Evolutionary conservation across 1,284 basidiomycete genomes (phyloP).

Genomic region (Pseudozyma hubeiensis): DNA sequence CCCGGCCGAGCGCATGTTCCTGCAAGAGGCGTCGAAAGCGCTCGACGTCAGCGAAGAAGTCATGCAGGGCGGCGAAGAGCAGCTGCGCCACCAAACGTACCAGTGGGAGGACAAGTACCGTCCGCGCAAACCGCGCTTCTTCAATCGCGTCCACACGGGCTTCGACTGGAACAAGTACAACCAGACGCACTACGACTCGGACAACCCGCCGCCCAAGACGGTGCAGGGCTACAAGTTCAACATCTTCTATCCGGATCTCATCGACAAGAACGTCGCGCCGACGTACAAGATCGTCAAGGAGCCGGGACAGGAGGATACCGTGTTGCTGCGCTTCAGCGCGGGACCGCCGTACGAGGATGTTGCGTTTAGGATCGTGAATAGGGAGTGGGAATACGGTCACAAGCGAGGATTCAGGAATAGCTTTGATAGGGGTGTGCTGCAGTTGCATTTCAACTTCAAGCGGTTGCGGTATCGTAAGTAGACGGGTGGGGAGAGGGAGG

Average conservation of each 20-base stretch:
- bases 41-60: conserved; percentile 94
- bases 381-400: conserved; percentile 98
- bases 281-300: conserved; percentile 86
- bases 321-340: conserved; percentile 90
- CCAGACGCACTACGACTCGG: conserved; percentile 67
- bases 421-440: conserved; percentile 74
- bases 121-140: conserved; percentile 97
- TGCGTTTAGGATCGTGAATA: conserved; percentile 95
- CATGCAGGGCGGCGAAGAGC: conserved; percentile 85
- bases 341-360: conserved; percentile 99
- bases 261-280: conserved; percentile 95
- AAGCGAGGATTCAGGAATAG: conserved; percentile 76
- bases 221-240: conserved; percentile 92
- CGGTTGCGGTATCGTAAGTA: conserved; percentile 65
- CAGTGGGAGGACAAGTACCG: conserved; percentile 99
- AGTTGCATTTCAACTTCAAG: conserved; percentile 67
- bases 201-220: conserved; percentile 67
- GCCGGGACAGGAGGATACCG: conserved; percentile 91
- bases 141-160: conserved; percentile 99
- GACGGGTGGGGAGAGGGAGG: neutral
- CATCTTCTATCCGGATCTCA: conserved; percentile 93
- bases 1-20: conserved; percentile 52
- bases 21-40: conserved; percentile 76
- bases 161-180: conserved; percentile 96
- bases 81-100: conserved; percentile 78